phyloP scores from a whole-genome alignment of 1,139 yeast species.

The Magnusiomyces sp. region DNA sequence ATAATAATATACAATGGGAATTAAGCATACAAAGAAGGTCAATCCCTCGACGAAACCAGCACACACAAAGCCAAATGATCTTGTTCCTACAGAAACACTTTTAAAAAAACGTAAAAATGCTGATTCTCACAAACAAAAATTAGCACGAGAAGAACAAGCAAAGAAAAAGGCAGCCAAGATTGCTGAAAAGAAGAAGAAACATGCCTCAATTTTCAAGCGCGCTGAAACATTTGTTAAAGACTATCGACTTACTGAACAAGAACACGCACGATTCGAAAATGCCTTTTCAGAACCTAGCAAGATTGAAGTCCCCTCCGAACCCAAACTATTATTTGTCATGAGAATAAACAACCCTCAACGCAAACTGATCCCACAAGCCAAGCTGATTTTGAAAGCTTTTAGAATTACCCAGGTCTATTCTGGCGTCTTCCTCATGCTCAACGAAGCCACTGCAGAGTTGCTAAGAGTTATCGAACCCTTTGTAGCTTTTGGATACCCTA shows the following conservation, averaged over 20 bases:
- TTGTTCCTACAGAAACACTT: slow-evolving; percentile 77
- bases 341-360: slow-evolving; percentile 99
- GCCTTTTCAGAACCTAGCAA: slow-evolving; percentile 87
- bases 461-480: slow-evolving; percentile 97
- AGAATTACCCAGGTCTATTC: slow-evolving; percentile 97
- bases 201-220: slow-evolving; percentile 91
- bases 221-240: slow-evolving; percentile 97
- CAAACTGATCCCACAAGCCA: slow-evolving; percentile 99
- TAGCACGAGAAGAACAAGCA: slow-evolving; percentile 41
- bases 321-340: slow-evolving; percentile 90
- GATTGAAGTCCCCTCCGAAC: slow-evolving; percentile 85
- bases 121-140: slow-evolving; percentile 39
- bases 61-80: neutral
- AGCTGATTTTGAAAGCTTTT: slow-evolving; percentile 96
- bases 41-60: neutral
- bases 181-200: slow-evolving; percentile 67
- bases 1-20: too few species aligned
- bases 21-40: too few species aligned
- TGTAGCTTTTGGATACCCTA: slow-evolving; percentile 99
- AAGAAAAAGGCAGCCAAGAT: slow-evolving; percentile 59
- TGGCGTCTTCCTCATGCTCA: slow-evolving; percentile 95
- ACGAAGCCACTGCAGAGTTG: slow-evolving; percentile 97
- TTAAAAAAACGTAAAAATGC: slow-evolving; percentile 86
- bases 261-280: slow-evolving; percentile 85
- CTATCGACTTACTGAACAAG: slow-evolving; percentile 91